These are phyloP conservation scores for Mucor velutinosus DNA, from an alignment of 371 early-diverging fungal genomes.

Conservation along the genomic window DNA sequence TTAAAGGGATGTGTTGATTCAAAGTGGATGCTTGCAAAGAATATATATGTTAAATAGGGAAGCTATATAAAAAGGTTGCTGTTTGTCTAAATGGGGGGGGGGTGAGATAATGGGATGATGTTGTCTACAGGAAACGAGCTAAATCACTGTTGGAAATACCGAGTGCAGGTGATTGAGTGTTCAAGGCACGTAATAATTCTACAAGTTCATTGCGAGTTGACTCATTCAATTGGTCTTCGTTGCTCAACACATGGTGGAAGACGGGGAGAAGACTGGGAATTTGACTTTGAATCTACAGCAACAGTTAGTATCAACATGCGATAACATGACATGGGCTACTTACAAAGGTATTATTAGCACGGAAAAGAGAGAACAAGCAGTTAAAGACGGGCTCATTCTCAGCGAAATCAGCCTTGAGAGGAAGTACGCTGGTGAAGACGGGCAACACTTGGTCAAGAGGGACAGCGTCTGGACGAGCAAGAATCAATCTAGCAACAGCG, in stretches of 20 bases:
- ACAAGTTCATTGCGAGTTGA: slow-evolving; percentile 57
- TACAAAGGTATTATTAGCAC: slow-evolving; percentile 45
- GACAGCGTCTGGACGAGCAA: slow-evolving; percentile 69
- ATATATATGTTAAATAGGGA: neutral
- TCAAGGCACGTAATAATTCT: slow-evolving; percentile 56
- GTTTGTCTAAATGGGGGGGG: neutral
- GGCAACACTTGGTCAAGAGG: slow-evolving; percentile 80
- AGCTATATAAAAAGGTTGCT: neutral
- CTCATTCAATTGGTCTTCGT: slow-evolving; percentile 62
- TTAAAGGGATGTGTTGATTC: neutral
- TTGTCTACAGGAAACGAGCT: slow-evolving; percentile 27
- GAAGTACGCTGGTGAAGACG: slow-evolving; percentile 68
- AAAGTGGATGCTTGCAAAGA: neutral
- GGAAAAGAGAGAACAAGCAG: slow-evolving; percentile 65
- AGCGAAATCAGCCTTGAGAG: slow-evolving; percentile 76
- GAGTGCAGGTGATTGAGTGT: slow-evolving; percentile 41
- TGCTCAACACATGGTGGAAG: slow-evolving; percentile 46
- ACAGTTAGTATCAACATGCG: neutral
- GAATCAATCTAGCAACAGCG: slow-evolving; percentile 31
- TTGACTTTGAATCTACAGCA: slow-evolving; percentile 33
- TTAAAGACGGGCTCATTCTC: slow-evolving; percentile 82
- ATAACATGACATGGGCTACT: neutral
- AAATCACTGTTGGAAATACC: slow-evolving; percentile 27
- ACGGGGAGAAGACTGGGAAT: slow-evolving; percentile 45
- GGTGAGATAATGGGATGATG: neutral